phyloP scores from a whole-genome alignment of 768 basidiomycete genomes.

The Xerocomus potaroensis region DNA sequence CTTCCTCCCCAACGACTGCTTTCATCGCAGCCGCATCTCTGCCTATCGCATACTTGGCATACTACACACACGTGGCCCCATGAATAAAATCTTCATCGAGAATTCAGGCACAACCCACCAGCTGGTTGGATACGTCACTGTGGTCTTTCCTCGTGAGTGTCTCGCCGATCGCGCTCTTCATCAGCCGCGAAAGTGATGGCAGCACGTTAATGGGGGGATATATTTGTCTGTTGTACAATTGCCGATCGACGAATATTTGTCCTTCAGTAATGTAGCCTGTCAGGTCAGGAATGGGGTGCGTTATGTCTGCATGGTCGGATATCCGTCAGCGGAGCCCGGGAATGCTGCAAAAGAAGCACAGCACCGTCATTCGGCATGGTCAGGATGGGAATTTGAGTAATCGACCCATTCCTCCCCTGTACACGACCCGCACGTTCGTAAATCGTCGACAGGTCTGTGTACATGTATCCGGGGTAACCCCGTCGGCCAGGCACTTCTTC shows the following conservation, averaged over 20 bases:
- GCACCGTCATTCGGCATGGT: slow-evolving; percentile 99
- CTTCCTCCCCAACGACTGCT: slow-evolving; percentile 98
- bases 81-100: slow-evolving; percentile 6
- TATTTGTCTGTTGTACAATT: slow-evolving; percentile 94
- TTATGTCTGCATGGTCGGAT: slow-evolving; percentile 70
- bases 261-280: slow-evolving; percentile 99
- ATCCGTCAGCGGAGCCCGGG: slow-evolving; percentile 22
- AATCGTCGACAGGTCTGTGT: slow-evolving; percentile 98
- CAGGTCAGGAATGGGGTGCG: slow-evolving; percentile 99
- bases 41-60: slow-evolving; percentile 97
- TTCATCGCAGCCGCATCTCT: slow-evolving; percentile 98
- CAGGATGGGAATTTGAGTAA: slow-evolving; percentile 98
- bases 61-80: slow-evolving; percentile 49
- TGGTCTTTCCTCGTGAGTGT: slow-evolving; percentile 97
- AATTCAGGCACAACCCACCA: slow-evolving; percentile 54
- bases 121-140: slow-evolving; percentile 97
- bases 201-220: slow-evolving; percentile 99
- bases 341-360: slow-evolving; percentile 45
- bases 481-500: slow-evolving; percentile 99
- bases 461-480: slow-evolving; percentile 98
- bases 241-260: slow-evolving; percentile 97
- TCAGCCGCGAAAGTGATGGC: slow-evolving; percentile 95
- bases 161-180: slow-evolving; percentile 99
- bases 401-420: slow-evolving; percentile 95
- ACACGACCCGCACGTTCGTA: slow-evolving; percentile 99